Evolutionary conservation across 306 rosid genomes (phyloP).

Genomic region (Benincasa hispida): DNA sequence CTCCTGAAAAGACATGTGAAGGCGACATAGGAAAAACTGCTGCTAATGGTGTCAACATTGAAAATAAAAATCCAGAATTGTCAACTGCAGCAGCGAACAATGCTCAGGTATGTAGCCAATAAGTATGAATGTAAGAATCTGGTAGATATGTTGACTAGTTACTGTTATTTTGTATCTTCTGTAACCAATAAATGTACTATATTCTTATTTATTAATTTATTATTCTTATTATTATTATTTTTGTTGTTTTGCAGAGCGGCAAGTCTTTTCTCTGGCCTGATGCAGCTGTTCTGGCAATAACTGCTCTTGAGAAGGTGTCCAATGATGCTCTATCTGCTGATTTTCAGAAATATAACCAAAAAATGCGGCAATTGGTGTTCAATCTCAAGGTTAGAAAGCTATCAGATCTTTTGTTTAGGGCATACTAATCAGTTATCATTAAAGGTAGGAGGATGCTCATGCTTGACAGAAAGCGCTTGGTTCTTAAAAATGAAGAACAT

Average conservation of each 20-base stretch:
- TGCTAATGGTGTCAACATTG: slow-evolving; percentile 26
- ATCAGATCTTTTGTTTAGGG: slow-evolving; percentile 1
- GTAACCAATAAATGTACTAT: not conserved
- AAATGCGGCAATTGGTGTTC: slow-evolving; percentile 49
- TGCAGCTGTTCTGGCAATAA: slow-evolving; percentile 60
- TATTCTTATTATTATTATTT: no score
- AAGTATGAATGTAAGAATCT: not conserved
- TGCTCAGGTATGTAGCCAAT: slow-evolving; percentile 38
- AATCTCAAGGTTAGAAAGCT: slow-evolving; percentile 62
- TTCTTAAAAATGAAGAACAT: not conserved
- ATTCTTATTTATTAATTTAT: no score
- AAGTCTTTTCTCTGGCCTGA: slow-evolving; percentile 76
- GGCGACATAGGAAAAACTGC: slow-evolving; percentile 34
- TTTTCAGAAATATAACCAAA: slow-evolving; percentile 80
- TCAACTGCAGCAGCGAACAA: slow-evolving; percentile 28
- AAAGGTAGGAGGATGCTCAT: not conserved
- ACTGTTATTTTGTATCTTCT: not conserved
- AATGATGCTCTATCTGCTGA: slow-evolving; percentile 53
- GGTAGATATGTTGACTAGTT: slow-evolving; percentile 4
- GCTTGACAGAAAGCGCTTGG: not conserved
- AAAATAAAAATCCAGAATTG: slow-evolving; percentile 22
- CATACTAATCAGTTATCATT: not conserved
- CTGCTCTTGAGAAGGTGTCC: slow-evolving; percentile 74
- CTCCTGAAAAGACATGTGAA: slow-evolving; percentile 22
- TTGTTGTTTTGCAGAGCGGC: slow-evolving; percentile 30